A percentile compares a stretch with the other conserved stretches of the same genome.
phyloP scores from a whole-genome alignment of 495 filamentous ascomycete genomes.

The Aspergillus hancockii region DNA sequence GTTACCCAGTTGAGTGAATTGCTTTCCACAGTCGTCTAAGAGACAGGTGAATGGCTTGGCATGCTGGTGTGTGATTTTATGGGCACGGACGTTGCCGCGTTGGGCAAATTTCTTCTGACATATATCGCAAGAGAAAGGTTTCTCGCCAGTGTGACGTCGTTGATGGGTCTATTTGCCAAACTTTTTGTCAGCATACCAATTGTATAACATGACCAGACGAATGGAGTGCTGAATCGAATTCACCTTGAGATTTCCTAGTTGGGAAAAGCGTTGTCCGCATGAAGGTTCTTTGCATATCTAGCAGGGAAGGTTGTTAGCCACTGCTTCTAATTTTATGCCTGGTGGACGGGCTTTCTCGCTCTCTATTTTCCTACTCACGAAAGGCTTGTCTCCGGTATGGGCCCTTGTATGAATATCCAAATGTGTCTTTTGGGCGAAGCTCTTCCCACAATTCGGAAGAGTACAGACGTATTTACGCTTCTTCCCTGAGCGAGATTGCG shows the following conservation, averaged over 20 bases:
- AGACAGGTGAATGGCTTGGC: conserved; percentile 79
- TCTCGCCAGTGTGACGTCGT: conserved; percentile 82
- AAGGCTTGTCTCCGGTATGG: conserved; percentile 89
- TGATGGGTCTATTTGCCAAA: conserved; percentile 66
- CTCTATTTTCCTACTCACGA: conserved; percentile 58
- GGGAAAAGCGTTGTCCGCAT: conserved; percentile 81
- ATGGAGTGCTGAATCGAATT: conserved; percentile 13
- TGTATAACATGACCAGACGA: background rate
- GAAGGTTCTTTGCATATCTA: conserved; percentile 73
- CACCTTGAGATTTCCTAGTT: conserved; percentile 87
- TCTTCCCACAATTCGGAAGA: conserved; percentile 74
- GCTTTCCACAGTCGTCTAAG: conserved; percentile 79
- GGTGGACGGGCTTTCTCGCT: background rate
- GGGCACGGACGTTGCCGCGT: conserved; percentile 82
- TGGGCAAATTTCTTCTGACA: conserved; percentile 85
- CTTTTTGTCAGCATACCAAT: background rate
- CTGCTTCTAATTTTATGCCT: background rate
- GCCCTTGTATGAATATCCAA: conserved; percentile 87
- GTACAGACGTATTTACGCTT: conserved; percentile 69
- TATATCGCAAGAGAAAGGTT: conserved; percentile 78
- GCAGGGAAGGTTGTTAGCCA: conserved; percentile 1
- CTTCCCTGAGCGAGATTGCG: conserved; percentile 36
- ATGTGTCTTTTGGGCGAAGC: conserved; percentile 90
- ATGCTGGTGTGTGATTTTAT: conserved; percentile 77
- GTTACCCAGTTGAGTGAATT: conserved; percentile 87